phyloP scores from a whole-genome alignment of 1,284 basidiomycete species.

The Ustilago bromivora region DNA sequence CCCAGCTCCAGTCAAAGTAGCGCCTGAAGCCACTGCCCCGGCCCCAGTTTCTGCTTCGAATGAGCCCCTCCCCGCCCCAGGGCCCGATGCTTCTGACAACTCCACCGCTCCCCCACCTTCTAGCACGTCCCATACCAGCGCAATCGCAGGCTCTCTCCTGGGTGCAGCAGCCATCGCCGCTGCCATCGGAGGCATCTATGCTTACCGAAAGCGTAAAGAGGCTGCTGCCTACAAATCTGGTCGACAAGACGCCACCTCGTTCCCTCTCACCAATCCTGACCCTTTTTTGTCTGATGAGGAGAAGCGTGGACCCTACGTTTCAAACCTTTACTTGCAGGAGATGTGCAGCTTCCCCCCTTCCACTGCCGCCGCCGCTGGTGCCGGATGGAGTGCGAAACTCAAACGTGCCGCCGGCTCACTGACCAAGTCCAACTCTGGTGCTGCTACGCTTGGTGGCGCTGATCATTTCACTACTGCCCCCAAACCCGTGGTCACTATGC shows the following conservation, averaged over 20 bases:
- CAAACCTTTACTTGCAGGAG: conserved; percentile 40
- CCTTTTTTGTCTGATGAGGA: conserved; percentile 20
- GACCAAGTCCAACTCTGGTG: conserved; percentile 1
- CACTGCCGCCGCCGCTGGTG: conserved; percentile 9
- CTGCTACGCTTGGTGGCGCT: conserved; percentile 4
- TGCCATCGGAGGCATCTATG: conserved; percentile 63
- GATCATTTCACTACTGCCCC: conserved; percentile 26
- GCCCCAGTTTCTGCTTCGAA: conserved; percentile 3
- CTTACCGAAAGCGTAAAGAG: conserved; percentile 60
- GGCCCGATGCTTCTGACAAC: not conserved
- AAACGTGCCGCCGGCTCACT: conserved; percentile 29
- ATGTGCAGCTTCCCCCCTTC: conserved; percentile 10
- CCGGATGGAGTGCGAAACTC: conserved; percentile 25
- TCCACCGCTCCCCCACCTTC: not conserved
- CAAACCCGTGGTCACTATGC: conserved; percentile 17
- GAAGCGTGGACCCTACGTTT: conserved; percentile 47
- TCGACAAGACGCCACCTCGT: conserved; percentile 8
- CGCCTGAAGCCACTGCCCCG: conserved; percentile 33
- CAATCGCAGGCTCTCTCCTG: conserved; percentile 61
- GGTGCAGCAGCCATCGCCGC: conserved; percentile 65
- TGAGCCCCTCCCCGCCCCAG: not conserved
- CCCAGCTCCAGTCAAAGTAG: conserved; percentile 4
- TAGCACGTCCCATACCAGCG: conserved; percentile 39
- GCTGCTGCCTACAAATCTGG: conserved; percentile 40
- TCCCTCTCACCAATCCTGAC: not conserved